Percentiles rank a stretch among this genome's conserved stretches.
phyloP scores from a whole-genome alignment of 176 grass and related monocot genomes.

The Eleusine indica region DNA sequence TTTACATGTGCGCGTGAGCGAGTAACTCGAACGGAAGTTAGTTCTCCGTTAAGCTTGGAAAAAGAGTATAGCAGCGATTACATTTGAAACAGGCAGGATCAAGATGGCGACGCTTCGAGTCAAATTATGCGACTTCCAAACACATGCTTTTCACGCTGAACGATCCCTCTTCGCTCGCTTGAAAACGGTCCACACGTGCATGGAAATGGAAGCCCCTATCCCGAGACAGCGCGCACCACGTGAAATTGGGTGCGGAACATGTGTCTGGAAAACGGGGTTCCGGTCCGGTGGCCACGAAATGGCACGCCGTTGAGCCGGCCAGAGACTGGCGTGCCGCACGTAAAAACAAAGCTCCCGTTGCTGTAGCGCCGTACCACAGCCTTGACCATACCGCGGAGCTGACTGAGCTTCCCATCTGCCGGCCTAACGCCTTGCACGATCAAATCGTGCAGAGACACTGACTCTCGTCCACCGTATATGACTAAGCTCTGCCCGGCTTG shows the following conservation, averaged over 20 bases:
- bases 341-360: not conserved
- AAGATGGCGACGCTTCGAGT: not conserved
- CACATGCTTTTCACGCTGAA: slow-evolving; percentile 19
- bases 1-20: no score
- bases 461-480: no score
- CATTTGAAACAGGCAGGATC: not conserved
- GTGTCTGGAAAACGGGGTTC: not conserved
- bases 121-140: not conserved
- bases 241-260: not conserved
- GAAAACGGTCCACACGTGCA: not conserved
- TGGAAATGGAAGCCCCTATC: not conserved
- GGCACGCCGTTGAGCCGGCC: no score
- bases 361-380: not conserved
- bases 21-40: no score
- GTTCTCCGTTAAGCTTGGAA: not conserved
- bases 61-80: not conserved
- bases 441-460: no score
- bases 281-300: not conserved
- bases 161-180: not conserved
- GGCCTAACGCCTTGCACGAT: no score
- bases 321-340: no score
- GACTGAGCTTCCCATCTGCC: no score
- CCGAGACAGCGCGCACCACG: not conserved
- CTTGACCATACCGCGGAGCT: no score
- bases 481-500: no score